Evolutionary conservation across 192 early-diverging fungal genomes (phyloP).

Genomic region (Chytriomyces sp.): DNA sequence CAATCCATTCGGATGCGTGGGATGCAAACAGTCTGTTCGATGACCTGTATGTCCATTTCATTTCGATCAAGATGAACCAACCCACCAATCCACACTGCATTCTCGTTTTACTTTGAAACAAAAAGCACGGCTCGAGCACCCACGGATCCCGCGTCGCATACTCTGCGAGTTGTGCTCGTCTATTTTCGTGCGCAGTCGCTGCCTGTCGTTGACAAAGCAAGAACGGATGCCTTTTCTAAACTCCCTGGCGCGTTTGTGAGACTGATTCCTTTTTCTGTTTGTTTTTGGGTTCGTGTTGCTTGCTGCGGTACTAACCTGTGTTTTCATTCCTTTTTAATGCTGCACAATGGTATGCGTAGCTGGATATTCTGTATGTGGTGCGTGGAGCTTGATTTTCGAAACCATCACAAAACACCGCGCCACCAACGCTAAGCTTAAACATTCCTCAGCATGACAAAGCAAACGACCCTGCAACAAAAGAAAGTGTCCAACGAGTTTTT

Average conservation of each 20-base stretch:
- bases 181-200: conserved; percentile 24
- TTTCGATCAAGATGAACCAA: too few relatives aligned
- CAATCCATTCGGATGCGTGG: conserved; percentile 14
- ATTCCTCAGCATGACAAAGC: conserved; percentile 16
- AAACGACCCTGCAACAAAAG: conserved; percentile 4
- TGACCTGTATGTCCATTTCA: conserved; percentile 9
- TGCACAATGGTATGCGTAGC: neutral
- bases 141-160: too few relatives aligned
- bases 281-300: neutral
- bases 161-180: conserved; percentile 36
- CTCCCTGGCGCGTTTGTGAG: neutral
- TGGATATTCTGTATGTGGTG: too few relatives aligned
- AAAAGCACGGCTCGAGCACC: too few relatives aligned
- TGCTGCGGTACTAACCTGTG: neutral
- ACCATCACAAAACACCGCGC: too few relatives aligned
- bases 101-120: too few relatives aligned
- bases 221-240: neutral
- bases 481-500: conserved; percentile 5
- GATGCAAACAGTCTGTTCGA: conserved; percentile 11
- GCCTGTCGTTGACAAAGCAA: conserved; percentile 8
- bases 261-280: neutral
- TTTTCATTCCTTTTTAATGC: neutral
- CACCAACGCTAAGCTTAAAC: neutral
- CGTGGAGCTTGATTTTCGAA: too few relatives aligned
- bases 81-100: too few relatives aligned